These are phyloP conservation scores for Monilinia laxa DNA, from an alignment of 2,329 filamentous ascomycete species.

Conservation along the genomic window DNA sequence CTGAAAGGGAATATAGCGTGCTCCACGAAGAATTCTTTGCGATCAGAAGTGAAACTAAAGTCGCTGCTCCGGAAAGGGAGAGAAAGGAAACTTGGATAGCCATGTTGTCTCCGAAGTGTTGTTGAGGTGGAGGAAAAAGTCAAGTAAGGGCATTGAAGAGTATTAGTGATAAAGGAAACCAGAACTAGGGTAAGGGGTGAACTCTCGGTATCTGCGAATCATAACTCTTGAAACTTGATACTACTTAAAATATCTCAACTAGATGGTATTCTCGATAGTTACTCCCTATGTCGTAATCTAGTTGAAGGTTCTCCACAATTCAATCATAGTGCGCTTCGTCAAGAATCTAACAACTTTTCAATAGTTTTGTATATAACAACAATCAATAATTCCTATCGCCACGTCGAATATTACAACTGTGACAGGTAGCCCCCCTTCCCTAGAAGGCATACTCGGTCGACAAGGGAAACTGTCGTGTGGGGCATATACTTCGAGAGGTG, in stretches of 20 bases:
- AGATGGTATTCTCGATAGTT: not conserved
- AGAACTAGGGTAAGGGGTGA: not conserved
- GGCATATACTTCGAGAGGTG: not conserved
- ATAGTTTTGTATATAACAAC: not conserved
- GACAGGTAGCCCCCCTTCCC: not conserved
- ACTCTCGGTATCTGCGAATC: not conserved
- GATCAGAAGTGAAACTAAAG: slow-evolving; percentile 25
- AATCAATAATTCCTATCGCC: not conserved
- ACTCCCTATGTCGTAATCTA: not conserved
- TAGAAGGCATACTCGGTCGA: not conserved
- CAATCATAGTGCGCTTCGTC: not conserved
- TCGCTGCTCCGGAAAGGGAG: slow-evolving; percentile 18
- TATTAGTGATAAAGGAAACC: not conserved
- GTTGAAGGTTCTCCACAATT: not conserved
- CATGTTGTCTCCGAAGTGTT: slow-evolving; percentile 13
- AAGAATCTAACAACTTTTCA: slow-evolving; percentile 4
- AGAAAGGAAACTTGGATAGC: slow-evolving; percentile 14
- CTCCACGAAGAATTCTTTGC: slow-evolving; percentile 29
- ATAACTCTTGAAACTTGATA: not conserved
- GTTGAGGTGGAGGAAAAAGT: not conserved
- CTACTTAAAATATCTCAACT: not conserved
- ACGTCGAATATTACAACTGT: not conserved
- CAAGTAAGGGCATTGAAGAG: not conserved
- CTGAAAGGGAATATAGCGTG: slow-evolving; percentile 25
- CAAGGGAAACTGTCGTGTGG: not conserved